Evolutionary conservation across 2,329 filamentous ascomycete genomes (phyloP).

Genomic region (Cercospora sp.): DNA sequence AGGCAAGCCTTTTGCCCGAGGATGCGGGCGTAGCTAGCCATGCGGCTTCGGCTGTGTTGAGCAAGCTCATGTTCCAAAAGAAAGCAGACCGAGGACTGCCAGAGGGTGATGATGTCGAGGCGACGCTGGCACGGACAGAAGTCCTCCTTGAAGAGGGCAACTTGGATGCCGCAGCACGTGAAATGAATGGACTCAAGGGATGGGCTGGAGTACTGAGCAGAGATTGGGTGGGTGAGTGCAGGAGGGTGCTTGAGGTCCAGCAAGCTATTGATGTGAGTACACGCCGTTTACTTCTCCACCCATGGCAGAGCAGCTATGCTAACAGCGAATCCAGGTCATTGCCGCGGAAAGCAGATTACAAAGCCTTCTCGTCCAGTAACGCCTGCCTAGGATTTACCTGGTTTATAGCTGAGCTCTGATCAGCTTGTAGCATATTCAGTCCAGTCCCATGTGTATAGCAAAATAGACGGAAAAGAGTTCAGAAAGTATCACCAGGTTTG

Average conservation of each 20-base stretch:
- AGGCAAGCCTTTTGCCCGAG: constrained; percentile 87
- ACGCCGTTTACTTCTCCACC: constrained; percentile 1
- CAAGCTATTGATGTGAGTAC: constrained; percentile 88
- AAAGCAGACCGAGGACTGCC: constrained; percentile 62
- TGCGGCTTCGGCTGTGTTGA: constrained; percentile 83
- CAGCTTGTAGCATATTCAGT: constrained; percentile 24
- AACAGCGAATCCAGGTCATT: constrained; percentile 63
- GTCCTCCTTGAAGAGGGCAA: constrained; percentile 89
- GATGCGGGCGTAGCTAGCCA: constrained; percentile 94
- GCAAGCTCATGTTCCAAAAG: constrained; percentile 96
- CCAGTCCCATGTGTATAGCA: constrained; percentile 23
- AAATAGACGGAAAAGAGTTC: constrained; percentile 2
- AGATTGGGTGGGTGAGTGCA: constrained; percentile 89
- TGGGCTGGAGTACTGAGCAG: constrained; percentile 95
- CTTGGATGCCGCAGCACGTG: constrained; percentile 83
- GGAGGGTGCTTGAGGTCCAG: constrained; percentile 89
- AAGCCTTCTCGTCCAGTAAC: constrained; percentile 78
- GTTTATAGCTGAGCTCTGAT: neutral
- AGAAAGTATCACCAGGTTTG: neutral
- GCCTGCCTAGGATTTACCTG: neutral
- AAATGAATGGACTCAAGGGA: constrained; percentile 89
- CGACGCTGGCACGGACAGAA: constrained; percentile 85
- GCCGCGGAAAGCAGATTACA: constrained; percentile 85
- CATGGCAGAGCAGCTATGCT: neutral
- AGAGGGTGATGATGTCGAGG: constrained; percentile 87